Percentiles rank a stretch among this genome's conserved stretches.
phyloP scores from a whole-genome alignment of 371 early-diverging fungal species.

The Apophysomyces sp. region DNA sequence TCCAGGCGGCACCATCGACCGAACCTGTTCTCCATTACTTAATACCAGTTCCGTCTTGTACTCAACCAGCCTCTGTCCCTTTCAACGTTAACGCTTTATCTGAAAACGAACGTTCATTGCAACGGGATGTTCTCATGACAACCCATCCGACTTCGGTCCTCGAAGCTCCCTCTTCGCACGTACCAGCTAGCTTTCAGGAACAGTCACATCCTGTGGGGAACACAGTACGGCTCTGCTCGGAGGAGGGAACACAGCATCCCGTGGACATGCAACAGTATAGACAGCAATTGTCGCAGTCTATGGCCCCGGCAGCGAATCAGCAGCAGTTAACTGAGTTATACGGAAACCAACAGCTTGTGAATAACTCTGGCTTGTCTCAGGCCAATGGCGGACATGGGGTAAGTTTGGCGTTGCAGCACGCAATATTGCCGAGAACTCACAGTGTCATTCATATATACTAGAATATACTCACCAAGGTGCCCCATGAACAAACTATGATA shows the following conservation, averaged over 20 bases:
- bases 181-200: neutral
- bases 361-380: neutral
- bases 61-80: neutral
- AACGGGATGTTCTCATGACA: neutral
- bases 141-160: neutral
- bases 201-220: slow-evolving; percentile 2
- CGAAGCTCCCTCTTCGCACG: neutral
- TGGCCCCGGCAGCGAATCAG: neutral
- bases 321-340: neutral
- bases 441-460: neutral
- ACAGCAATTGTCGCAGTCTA: neutral
- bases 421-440: neutral
- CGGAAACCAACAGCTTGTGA: neutral
- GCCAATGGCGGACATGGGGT: neutral
- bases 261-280: slow-evolving; percentile 1
- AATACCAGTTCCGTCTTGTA: neutral
- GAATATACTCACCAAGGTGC: neutral
- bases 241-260: neutral
- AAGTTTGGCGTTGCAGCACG: neutral
- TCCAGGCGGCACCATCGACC: neutral
- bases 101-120: neutral
- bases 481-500: neutral
- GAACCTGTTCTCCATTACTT: neutral
- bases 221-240: neutral
- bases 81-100: neutral